phyloP scores from a whole-genome alignment of 2,329 filamentous ascomycete species.

The Blastomyces gilchristii region DNA sequence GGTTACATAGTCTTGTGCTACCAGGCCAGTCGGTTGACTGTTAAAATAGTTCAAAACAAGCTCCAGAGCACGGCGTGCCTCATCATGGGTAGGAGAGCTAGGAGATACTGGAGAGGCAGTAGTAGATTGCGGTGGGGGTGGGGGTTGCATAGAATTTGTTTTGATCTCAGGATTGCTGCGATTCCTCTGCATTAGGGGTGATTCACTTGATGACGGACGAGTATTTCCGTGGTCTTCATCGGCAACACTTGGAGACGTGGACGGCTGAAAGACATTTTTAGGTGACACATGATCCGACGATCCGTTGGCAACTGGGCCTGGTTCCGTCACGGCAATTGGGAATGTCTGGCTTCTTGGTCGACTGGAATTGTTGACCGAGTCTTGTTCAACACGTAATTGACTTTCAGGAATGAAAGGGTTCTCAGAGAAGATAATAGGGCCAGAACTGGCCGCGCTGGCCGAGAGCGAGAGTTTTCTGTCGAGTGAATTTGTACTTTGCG shows the following conservation, averaged over 20 bases:
- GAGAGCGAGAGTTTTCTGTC: slow-evolving; percentile 60
- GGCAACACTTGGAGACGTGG: slow-evolving; percentile 40
- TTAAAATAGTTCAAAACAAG: slow-evolving; percentile 74
- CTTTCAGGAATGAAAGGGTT: slow-evolving; percentile 54
- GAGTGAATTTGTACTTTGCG: slow-evolving; percentile 56
- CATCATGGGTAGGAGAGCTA: slow-evolving; percentile 67
- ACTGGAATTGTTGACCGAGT: slow-evolving; percentile 47
- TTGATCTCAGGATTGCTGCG: slow-evolving; percentile 38
- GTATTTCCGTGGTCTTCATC: slow-evolving; percentile 32
- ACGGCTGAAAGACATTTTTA: slow-evolving; percentile 39
- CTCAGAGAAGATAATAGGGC: slow-evolving; percentile 69
- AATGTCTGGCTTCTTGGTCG: slow-evolving; percentile 83
- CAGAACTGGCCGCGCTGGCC: slow-evolving; percentile 57
- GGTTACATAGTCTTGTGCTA: slow-evolving; percentile 68
- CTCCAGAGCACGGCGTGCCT: slow-evolving; percentile 71
- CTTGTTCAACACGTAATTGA: slow-evolving; percentile 40
- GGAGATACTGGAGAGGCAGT: slow-evolving; percentile 44
- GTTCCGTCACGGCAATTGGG: slow-evolving; percentile 51
- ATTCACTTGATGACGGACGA: slow-evolving; percentile 19
- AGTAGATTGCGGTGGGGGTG: slow-evolving; percentile 30
- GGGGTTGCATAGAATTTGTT: slow-evolving; percentile 32
- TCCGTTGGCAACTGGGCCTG: slow-evolving; percentile 42
- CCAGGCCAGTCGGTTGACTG: slow-evolving; percentile 55
- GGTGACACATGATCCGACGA: slow-evolving; percentile 47
- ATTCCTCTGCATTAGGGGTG: slow-evolving; percentile 34